Percentiles rank a stretch among this genome's conserved stretches.
Evolutionary conservation across 2,329 filamentous ascomycete species (phyloP).

Genomic region (Akanthomyces muscarius): DNA sequence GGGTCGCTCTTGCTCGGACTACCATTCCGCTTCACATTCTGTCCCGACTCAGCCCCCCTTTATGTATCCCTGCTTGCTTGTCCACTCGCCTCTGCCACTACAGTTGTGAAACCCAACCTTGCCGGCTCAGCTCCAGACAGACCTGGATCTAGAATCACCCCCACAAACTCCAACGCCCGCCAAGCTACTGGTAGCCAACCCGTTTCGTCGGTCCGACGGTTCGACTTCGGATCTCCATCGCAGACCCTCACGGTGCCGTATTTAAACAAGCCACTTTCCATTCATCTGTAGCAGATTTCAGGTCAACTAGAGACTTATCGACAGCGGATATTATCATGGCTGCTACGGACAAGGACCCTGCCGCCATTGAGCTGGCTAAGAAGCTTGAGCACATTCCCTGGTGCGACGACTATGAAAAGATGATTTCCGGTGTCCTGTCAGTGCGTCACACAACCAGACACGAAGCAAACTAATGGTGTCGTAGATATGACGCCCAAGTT

Average conservation of each 20-base stretch:
- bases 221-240: conserved; percentile 8
- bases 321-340: conserved; percentile 23
- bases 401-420: conserved; percentile 60
- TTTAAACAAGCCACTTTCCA: conserved; percentile 7
- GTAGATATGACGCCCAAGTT: conserved; percentile 47
- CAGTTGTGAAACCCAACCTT: neutral
- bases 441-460: conserved; percentile 20
- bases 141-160: neutral
- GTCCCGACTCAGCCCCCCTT: neutral
- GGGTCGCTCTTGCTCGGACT: neutral
- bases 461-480: neutral
- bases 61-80: neutral
- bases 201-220: conserved; percentile 14
- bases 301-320: neutral
- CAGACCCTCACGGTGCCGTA: neutral
- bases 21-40: neutral
- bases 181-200: neutral
- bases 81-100: neutral
- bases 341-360: conserved; percentile 34
- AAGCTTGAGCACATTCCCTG: conserved; percentile 49
- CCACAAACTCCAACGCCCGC: conserved; percentile 9
- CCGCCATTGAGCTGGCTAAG: conserved; percentile 42
- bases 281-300: neutral
- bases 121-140: neutral
- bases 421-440: conserved; percentile 61